These are phyloP conservation scores for slime mould (Dictyostelium discoideum) DNA, from an alignment of 78 protist genomes.

Conservation along the genomic window dicty_2.7 NC_007089.4:4629501-4630000, in stretches of 20 bases:
- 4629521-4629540: background rate
- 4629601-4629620: conserved; percentile 47
- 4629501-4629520: conserved; percentile 4
- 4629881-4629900: background rate
- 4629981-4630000: background rate
- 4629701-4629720: conserved; percentile 67
- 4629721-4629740: conserved; percentile 48
- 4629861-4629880: background rate
- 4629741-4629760: background rate
- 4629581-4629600: conserved; percentile 18
- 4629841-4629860: background rate
- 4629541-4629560: conserved; percentile 4
- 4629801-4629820: background rate
- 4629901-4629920: background rate
- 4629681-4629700: conserved; percentile 76
- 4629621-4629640: conserved; percentile 42
- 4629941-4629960: background rate
- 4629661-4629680: conserved; percentile 29
- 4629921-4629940: background rate
- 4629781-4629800: background rate
- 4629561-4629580: conserved; percentile 1
- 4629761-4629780: conserved; percentile 1
- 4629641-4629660: conserved; percentile 15
- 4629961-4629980: background rate
- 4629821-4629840: background rate